Evolutionary conservation across 1,284 basidiomycete species (phyloP).

Genomic region (Puccinia horiana): DNA sequence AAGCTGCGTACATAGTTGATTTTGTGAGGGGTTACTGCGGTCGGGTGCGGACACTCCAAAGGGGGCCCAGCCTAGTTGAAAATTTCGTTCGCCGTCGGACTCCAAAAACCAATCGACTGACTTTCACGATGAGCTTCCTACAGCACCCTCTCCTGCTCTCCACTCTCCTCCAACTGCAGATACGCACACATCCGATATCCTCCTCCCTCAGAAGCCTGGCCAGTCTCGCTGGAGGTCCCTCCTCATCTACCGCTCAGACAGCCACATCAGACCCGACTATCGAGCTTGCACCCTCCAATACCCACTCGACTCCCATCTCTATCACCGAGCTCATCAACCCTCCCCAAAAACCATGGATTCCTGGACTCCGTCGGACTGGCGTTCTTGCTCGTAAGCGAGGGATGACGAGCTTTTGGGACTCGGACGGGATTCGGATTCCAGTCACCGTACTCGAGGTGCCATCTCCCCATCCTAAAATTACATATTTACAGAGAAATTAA

Average conservation of each 20-base stretch:
- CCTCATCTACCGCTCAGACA: neutral
- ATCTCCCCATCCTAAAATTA: constrained; percentile 53
- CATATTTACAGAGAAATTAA: neutral
- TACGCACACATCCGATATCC: neutral
- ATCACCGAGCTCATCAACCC: constrained; percentile 24
- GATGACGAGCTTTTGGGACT: constrained; percentile 91
- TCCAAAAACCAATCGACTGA: too few species aligned
- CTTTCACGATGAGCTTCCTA: neutral
- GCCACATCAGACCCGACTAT: neutral
- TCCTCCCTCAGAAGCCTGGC: neutral
- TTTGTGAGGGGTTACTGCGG: too few species aligned
- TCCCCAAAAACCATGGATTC: constrained; percentile 67
- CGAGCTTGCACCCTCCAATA: neutral
- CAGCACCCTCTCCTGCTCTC: constrained; percentile 8
- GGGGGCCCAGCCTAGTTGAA: too few species aligned
- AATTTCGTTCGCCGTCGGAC: too few species aligned
- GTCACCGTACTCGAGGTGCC: constrained; percentile 91
- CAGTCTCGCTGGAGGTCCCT: neutral
- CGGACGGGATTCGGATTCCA: constrained; percentile 80
- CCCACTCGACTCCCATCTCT: neutral
- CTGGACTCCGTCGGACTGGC: constrained; percentile 84
- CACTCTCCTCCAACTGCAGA: neutral
- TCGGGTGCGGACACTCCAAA: too few species aligned
- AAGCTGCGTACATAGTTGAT: too few species aligned
- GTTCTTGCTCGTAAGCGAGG: constrained; percentile 92